These are phyloP conservation scores for Solanum gandarillasii DNA, from an alignment of 257 asterid species.

Conservation along the genomic window DNA sequence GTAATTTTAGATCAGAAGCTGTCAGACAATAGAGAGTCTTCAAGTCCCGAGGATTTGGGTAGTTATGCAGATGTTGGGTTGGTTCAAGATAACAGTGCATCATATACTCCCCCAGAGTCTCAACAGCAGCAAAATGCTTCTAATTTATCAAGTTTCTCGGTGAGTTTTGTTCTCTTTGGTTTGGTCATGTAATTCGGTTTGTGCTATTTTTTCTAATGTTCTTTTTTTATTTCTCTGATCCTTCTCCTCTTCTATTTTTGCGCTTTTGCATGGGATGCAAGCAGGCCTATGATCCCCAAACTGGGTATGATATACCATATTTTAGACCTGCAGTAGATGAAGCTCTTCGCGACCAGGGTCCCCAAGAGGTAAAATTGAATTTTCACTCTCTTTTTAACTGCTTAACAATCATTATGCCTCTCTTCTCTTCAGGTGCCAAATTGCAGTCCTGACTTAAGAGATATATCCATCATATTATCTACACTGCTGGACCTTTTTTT, in stretches of 20 bases:
- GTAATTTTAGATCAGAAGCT: conserved; percentile 32
- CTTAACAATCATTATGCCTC: not conserved
- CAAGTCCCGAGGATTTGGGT: conserved; percentile 42
- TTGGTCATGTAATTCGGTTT: not conserved
- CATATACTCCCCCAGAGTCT: conserved; percentile 48
- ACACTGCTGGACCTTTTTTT: not conserved
- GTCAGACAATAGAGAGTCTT: conserved; percentile 37
- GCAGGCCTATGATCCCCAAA: conserved; percentile 83
- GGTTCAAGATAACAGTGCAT: conserved; percentile 43
- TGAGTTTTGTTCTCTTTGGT: conserved; percentile 21
- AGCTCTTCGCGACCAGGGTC: conserved; percentile 52
- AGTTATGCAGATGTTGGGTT: conserved; percentile 55
- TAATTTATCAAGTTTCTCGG: conserved; percentile 65
- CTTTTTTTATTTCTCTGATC: not conserved
- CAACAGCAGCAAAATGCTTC: conserved; percentile 58
- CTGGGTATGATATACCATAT: conserved; percentile 73
- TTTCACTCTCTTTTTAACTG: not conserved
- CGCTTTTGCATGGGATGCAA: conserved; percentile 10
- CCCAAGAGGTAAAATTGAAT: conserved; percentile 60
- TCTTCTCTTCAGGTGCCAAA: not conserved
- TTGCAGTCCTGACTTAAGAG: not conserved
- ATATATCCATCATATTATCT: not conserved
- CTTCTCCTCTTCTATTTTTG: not conserved
- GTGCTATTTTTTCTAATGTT: not conserved
- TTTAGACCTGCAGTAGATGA: conserved; percentile 74